Base-by-base conservation (phyloP, 805 yeast genomes). In the Candida insectalens region DNA sequence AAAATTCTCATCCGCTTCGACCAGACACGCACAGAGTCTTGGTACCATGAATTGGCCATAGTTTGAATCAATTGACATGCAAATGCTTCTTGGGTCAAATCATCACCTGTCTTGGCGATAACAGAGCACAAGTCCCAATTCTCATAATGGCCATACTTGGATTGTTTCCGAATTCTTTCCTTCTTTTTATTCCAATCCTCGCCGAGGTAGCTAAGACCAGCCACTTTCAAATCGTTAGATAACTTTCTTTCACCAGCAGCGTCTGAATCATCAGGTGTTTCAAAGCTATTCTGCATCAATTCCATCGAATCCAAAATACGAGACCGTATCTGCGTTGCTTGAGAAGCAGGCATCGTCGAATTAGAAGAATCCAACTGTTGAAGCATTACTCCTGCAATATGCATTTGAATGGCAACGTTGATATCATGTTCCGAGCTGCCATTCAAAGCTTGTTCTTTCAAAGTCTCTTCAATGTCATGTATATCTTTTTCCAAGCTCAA, bases 111-210 rank as follows among this genome's bases (percentile, higher is more conserved):
- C 51, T 92, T 92, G 9, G 94, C 95, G 51, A 92, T 92, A 3
- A 89, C 96, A 1, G 96, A 88, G 44, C 89, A 85, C 26, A 92
- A 56, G 41, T 92, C 96, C 98, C 98, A 92, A 52, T 85, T 83
- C 18, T 80, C 83, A 21, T 82, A 56, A 50, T 87, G 92, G 0
- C 98, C 98, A 50, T 65, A 87, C 6, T 75, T 72, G 33, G 95
- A 83, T 12, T 81, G 68, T 33, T 71, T 71, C 36, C 94, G 67
- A 28, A 92, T 88, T 42, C 97, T 65, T 38, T 73, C 79, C 48
- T 77, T 82, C 48, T 89, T 87, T 0, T 82, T 62, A 27, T 66
- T 64, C 98, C 98, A 92, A 53, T 88, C 97, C 57, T 92, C 98
- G 16, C 94, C 96, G 8, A 85, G 55, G 37, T 81, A 82, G 32